A percentile compares a stretch with the other conserved stretches of the same genome.
phyloP scores from a whole-genome alignment of 169 alveolate genomes.

The Plasmodium coatneyi region DNA sequence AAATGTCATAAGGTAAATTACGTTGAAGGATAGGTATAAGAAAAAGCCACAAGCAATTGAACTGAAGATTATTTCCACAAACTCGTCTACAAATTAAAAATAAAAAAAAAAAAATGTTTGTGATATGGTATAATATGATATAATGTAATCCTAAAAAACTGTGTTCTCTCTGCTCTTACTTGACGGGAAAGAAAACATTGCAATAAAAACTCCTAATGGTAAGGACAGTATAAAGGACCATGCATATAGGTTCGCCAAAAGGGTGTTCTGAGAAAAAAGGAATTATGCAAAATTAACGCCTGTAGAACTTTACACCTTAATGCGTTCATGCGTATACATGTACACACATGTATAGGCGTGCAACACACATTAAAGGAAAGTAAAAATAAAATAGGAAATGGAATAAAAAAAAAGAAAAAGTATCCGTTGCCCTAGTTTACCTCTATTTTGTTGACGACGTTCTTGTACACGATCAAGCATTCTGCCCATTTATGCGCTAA shows the following conservation, averaged over 20 bases:
- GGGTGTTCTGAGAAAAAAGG: conserved; percentile 23
- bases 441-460: conserved; percentile 45
- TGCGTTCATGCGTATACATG: background rate
- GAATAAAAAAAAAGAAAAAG: background rate
- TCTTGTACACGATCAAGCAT: conserved; percentile 54
- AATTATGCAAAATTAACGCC: background rate
- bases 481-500: conserved; percentile 75
- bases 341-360: background rate
- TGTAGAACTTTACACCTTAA: background rate
- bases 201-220: conserved; percentile 70
- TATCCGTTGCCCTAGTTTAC: conserved; percentile 13
- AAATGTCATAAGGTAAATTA: conserved; percentile 22
- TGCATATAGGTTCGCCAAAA: conserved; percentile 53
- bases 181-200: conserved; percentile 66
- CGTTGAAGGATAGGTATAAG: conserved; percentile 68
- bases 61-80: conserved; percentile 66
- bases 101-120: conserved; percentile 15
- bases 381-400: background rate
- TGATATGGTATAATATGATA: background rate
- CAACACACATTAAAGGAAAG: background rate
- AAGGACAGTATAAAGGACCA: conserved; percentile 69
- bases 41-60: conserved; percentile 72
- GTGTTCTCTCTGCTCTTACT: conserved; percentile 26
- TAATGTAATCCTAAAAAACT: background rate
- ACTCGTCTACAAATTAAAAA: conserved; percentile 46